Percentiles rank a stretch among this genome's conserved stretches.
Evolutionary conservation across 2,329 filamentous ascomycete species (phyloP).

Genomic region (Trichophyton verrucosum): DNA sequence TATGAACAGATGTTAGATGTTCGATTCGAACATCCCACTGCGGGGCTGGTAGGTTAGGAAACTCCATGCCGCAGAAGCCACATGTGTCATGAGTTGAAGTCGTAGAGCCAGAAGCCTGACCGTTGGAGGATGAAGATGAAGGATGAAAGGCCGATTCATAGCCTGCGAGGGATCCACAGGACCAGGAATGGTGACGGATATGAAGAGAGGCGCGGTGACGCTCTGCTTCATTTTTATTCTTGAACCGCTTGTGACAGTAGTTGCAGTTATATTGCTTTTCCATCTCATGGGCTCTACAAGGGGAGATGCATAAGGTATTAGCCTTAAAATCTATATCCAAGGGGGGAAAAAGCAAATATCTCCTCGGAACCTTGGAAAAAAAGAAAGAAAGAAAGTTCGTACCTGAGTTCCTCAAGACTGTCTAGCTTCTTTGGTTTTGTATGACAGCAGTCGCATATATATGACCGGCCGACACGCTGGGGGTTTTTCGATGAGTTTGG

Average conservation of each 20-base stretch:
- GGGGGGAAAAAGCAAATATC: not conserved
- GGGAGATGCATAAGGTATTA: not conserved
- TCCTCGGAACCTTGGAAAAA: not conserved
- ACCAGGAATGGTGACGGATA: slow-evolving; percentile 88
- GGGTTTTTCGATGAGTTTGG: slow-evolving; percentile 20
- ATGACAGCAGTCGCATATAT: slow-evolving; percentile 86
- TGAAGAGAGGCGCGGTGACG: slow-evolving; percentile 93
- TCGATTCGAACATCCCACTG: slow-evolving; percentile 81
- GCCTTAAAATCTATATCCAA: slow-evolving; percentile 1
- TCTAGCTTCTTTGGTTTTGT: slow-evolving; percentile 97
- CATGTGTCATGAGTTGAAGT: slow-evolving; percentile 54
- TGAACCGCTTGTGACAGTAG: slow-evolving; percentile 90
- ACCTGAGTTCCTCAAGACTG: slow-evolving; percentile 71
- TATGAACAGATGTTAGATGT: slow-evolving; percentile 83
- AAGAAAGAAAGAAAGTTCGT: slow-evolving; percentile 28
- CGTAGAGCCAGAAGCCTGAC: slow-evolving; percentile 20
- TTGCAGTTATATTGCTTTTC: slow-evolving; percentile 94
- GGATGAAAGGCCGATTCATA: slow-evolving; percentile 78
- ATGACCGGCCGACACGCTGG: slow-evolving; percentile 44
- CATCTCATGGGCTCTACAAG: slow-evolving; percentile 63
- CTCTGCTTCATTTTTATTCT: slow-evolving; percentile 98
- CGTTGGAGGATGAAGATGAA: slow-evolving; percentile 40
- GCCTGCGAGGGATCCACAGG: slow-evolving; percentile 68
- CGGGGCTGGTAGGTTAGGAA: slow-evolving; percentile 57
- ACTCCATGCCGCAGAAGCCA: slow-evolving; percentile 92